Conservation (phyloP, 2,329 filamentous ascomycete genomes). For the Aureobasidium musti region DNA sequence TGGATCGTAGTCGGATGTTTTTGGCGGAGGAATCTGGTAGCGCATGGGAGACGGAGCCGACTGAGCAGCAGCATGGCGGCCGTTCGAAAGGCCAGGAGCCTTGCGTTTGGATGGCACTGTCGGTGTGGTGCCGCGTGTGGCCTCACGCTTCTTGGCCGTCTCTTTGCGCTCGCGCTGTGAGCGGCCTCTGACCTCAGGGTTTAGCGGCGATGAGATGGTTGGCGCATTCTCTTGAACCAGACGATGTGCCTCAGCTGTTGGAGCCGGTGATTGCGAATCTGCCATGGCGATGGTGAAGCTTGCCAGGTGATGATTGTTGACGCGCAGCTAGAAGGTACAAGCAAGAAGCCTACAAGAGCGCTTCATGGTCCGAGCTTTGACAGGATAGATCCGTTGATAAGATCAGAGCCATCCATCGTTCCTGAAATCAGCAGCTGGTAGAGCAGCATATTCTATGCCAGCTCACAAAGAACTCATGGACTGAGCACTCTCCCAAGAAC, state of each 20-base stretch:
- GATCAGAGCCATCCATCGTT: background rate
- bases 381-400: constrained; percentile 22
- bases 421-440: background rate
- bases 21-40: constrained; percentile 54
- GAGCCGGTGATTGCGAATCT: constrained; percentile 18
- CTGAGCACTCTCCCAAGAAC: background rate
- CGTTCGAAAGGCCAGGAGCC: constrained; percentile 36
- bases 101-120: constrained; percentile 43
- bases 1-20: constrained; percentile 51
- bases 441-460: background rate
- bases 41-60: constrained; percentile 51
- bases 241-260: constrained; percentile 2
- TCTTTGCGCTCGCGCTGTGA: constrained; percentile 57
- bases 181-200: constrained; percentile 59
- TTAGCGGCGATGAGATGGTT: constrained; percentile 71
- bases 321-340: constrained; percentile 8
- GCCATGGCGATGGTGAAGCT: background rate
- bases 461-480: background rate
- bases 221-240: constrained; percentile 64
- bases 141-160: constrained; percentile 56
- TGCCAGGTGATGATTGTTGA: background rate
- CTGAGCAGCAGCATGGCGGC: constrained; percentile 27
- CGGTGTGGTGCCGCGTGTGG: constrained; percentile 46
- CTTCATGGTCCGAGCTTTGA: background rate
- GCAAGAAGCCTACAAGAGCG: background rate